Conservation (phyloP, 768 basidiomycete species). For the Leccinum arenicola region DNA sequence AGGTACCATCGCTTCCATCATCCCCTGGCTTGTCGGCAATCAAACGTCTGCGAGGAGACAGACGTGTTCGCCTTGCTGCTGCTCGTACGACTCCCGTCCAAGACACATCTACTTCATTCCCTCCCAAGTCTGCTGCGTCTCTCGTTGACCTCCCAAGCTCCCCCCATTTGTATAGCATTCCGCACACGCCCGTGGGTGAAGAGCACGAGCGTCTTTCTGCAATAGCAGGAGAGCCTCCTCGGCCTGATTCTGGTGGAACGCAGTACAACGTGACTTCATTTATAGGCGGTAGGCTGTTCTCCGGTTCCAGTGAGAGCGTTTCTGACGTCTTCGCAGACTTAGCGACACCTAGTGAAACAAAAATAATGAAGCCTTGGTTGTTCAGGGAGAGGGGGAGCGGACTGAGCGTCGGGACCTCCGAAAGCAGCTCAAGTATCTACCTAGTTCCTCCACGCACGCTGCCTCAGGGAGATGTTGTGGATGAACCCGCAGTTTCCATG, state of each 20-base stretch:
- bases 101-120: slow-evolving; percentile 12
- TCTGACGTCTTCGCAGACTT: slow-evolving; percentile 30
- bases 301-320: background rate
- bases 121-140: slow-evolving; percentile 28
- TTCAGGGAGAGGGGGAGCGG: slow-evolving; percentile 3
- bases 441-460: slow-evolving; percentile 1
- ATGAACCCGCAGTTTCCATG: background rate
- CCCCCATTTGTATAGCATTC: slow-evolving; percentile 12
- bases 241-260: slow-evolving; percentile 45
- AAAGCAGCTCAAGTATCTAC: background rate
- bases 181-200: slow-evolving; percentile 18
- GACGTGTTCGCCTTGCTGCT: slow-evolving; percentile 17
- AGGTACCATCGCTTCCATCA: slow-evolving; percentile 19
- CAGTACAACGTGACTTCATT: slow-evolving; percentile 76
- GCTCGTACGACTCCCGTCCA: slow-evolving; percentile 3
- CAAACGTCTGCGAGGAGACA: slow-evolving; percentile 23
- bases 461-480: background rate
- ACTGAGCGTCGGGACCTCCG: background rate
- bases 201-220: slow-evolving; percentile 11
- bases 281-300: slow-evolving; percentile 45
- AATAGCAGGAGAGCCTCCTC: slow-evolving; percentile 16
- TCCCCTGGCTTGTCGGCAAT: slow-evolving; percentile 6
- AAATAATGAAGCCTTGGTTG: slow-evolving; percentile 7
- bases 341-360: slow-evolving; percentile 26
- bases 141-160: slow-evolving; percentile 21